A percentile compares a stretch with the other conserved stretches of the same genome.
These are phyloP conservation scores for Cryptosporidium sp. DNA, from an alignment of 169 alveolate species.

Conservation along the genomic window DNA sequence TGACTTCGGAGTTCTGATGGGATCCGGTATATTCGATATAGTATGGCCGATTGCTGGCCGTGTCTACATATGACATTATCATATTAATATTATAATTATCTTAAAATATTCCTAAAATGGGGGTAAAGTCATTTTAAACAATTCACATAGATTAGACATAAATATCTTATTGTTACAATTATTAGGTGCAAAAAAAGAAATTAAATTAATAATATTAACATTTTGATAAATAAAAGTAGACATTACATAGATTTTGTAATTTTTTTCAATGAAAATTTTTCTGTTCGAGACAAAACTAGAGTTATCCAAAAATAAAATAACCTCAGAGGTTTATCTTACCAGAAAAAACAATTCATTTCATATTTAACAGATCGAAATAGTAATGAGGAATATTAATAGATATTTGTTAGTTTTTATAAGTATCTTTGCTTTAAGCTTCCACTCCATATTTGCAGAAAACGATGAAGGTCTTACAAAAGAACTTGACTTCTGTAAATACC, in stretches of 20 bases:
- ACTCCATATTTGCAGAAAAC: background rate
- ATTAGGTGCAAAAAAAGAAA: background rate
- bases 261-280: background rate
- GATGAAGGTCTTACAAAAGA: conserved; percentile 16
- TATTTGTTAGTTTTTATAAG: background rate
- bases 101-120: background rate
- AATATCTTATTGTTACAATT: background rate
- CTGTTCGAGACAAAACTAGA: conserved; percentile 6
- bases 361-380: background rate
- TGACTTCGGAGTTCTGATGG: conserved; percentile 93
- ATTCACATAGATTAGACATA: background rate
- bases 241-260: background rate
- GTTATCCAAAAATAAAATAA: background rate
- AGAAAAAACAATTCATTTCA: background rate
- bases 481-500: conserved; percentile 42
- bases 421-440: background rate
- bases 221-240: background rate
- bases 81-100: background rate
- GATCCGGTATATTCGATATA: conserved; percentile 90
- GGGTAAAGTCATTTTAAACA: background rate
- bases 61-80: background rate
- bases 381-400: background rate
- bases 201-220: background rate
- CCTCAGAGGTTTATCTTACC: background rate
- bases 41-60: conserved; percentile 85